Conservation (phyloP, 2,329 filamentous ascomycete species). For the Ascochyta rabiei region DNA sequence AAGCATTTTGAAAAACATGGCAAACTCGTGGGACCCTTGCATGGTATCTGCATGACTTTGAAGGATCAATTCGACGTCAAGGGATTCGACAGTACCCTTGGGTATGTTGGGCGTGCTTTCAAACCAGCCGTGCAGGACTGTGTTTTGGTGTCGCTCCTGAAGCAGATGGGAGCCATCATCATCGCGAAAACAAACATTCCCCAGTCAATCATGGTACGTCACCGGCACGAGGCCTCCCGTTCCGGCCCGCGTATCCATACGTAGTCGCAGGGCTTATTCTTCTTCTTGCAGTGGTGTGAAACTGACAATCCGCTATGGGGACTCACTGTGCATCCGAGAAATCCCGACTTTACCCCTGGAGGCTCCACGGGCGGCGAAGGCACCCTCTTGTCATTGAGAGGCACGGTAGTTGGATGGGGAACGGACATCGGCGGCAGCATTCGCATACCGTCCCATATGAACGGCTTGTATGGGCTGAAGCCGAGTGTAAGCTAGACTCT, state of each 20-base stretch:
- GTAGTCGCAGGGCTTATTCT: conserved; percentile 50
- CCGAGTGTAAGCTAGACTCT: conserved; percentile 47
- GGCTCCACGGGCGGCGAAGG: conserved; percentile 67
- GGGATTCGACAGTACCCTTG: conserved; percentile 58
- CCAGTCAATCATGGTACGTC: conserved; percentile 60
- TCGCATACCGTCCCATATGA: conserved; percentile 65
- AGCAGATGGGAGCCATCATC: conserved; percentile 57
- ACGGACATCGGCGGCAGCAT: conserved; percentile 65
- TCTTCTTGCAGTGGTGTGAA: conserved; percentile 61
- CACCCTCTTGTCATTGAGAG: conserved; percentile 60
- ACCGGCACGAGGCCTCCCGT: conserved; percentile 1
- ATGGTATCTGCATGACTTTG: conserved; percentile 56
- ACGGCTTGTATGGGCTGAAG: conserved; percentile 62
- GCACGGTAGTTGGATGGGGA: conserved; percentile 62
- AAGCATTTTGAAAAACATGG: conserved; percentile 43
- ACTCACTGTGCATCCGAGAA: conserved; percentile 63
- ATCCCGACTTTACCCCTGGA: conserved; percentile 60
- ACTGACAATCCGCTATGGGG: conserved; percentile 67
- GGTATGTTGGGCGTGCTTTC: conserved; percentile 68
- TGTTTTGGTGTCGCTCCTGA: conserved; percentile 63
- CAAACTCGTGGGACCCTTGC: conserved; percentile 53
- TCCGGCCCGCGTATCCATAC: not conserved
- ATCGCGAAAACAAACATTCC: conserved; percentile 61
- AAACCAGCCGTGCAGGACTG: conserved; percentile 58
- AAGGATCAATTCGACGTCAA: conserved; percentile 59